These are phyloP conservation scores for Flueggea neowawraea DNA, from an alignment of 441 rosid genomes.

Conservation along the genomic window DNA sequence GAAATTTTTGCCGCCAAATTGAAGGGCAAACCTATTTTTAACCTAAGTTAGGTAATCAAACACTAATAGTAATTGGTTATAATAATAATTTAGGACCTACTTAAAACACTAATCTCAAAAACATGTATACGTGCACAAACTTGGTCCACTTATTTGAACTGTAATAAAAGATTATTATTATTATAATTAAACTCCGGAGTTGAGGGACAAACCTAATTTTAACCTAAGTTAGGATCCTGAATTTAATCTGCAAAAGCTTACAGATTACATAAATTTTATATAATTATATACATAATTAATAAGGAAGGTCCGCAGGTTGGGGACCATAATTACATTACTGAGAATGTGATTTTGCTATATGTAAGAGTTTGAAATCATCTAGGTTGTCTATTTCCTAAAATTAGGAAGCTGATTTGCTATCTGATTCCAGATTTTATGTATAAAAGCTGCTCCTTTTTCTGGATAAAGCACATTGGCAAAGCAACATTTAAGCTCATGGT, in stretches of 20 bases:
- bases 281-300: no score
- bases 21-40: slow-evolving; percentile 17
- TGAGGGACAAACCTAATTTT: not conserved
- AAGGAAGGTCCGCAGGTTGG: no score
- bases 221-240: slow-evolving; percentile 4
- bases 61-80: slow-evolving; percentile 11
- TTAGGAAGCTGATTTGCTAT: no score
- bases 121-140: slow-evolving; percentile 22
- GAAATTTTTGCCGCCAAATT: slow-evolving; percentile 7
- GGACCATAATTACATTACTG: no score
- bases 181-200: not conserved
- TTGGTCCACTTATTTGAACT: slow-evolving; percentile 23
- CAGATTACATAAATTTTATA: no score
- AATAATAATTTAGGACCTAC: not conserved
- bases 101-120: slow-evolving; percentile 10
- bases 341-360: no score
- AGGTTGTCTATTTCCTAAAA: no score
- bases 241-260: not conserved
- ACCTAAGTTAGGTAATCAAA: slow-evolving; percentile 20
- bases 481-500: not conserved
- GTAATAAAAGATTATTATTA: slow-evolving; percentile 4
- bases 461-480: no score
- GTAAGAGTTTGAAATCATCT: no score
- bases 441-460: no score
- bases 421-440: no score